Percentiles rank a stretch among this genome's conserved stretches.
These are phyloP conservation scores for Hortiboletus campestris DNA, from an alignment of 768 basidiomycete species.

Conservation along the genomic window DNA sequence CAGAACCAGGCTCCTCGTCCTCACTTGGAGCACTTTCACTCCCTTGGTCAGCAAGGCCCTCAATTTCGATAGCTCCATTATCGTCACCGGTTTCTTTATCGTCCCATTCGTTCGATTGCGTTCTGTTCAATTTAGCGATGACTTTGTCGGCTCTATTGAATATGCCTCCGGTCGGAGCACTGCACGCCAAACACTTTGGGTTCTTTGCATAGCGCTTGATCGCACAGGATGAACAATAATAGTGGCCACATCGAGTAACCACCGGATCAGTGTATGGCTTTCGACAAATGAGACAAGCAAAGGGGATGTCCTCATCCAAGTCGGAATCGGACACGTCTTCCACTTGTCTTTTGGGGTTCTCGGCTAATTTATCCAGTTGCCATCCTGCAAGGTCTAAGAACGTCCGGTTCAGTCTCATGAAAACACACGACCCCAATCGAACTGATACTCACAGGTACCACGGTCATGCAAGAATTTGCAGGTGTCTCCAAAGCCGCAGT, in stretches of 20 bases:
- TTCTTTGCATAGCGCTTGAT: slow-evolving; percentile 94
- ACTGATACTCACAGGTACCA: slow-evolving; percentile 72
- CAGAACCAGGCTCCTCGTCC: slow-evolving; percentile 26
- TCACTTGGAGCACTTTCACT: slow-evolving; percentile 28
- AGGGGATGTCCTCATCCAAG: slow-evolving; percentile 88
- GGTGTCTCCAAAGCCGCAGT: slow-evolving; percentile 97
- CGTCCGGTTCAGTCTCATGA: slow-evolving; percentile 8
- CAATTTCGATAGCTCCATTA: slow-evolving; percentile 52
- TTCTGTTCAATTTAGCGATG: slow-evolving; percentile 81
- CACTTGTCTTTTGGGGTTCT: slow-evolving; percentile 60
- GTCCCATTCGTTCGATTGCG: slow-evolving; percentile 53
- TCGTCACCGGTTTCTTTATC: slow-evolving; percentile 42
- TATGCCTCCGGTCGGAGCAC: slow-evolving; percentile 89
- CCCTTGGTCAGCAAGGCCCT: slow-evolving; percentile 46
- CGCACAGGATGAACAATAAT: slow-evolving; percentile 93
- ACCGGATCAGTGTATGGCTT: slow-evolving; percentile 94
- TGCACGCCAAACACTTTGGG: slow-evolving; percentile 93
- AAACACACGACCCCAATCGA: background rate
- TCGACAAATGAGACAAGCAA: slow-evolving; percentile 97
- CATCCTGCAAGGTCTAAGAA: slow-evolving; percentile 88
- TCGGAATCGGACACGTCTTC: slow-evolving; percentile 61
- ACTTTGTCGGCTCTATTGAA: slow-evolving; percentile 96
- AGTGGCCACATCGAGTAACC: slow-evolving; percentile 95
- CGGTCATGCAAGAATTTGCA: slow-evolving; percentile 99
- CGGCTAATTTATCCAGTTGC: slow-evolving; percentile 95